Percentiles rank a stretch among this genome's conserved stretches.
phyloP scores from a whole-genome alignment of 139 green algal genomes.

The Micromonas pusilla region DNA sequence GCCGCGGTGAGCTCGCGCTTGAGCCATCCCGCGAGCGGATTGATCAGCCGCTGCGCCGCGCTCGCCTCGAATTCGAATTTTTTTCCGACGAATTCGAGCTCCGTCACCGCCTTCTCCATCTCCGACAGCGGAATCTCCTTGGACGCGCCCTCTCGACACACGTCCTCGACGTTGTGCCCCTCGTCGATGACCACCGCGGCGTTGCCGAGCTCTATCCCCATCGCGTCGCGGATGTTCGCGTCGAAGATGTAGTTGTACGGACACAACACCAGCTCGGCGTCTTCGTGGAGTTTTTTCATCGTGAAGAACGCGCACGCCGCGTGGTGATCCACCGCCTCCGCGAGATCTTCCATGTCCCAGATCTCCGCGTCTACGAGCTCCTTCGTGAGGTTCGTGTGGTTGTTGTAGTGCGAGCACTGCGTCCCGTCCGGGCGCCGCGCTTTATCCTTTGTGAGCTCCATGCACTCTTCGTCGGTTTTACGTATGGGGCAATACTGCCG shows the following conservation, averaged over 20 bases:
- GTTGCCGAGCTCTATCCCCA: constrained; percentile 61
- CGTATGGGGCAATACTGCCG: constrained; percentile 73
- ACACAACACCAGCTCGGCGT: constrained; percentile 87
- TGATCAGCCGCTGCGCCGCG: background rate
- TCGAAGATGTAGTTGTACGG: constrained; percentile 82
- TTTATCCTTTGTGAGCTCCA: background rate
- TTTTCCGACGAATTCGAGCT: background rate
- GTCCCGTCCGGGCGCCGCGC: background rate
- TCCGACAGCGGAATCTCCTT: background rate
- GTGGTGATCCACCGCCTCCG: constrained; percentile 37
- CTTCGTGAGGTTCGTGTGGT: background rate
- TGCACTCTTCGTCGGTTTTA: constrained; percentile 11
- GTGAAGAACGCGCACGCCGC: constrained; percentile 84
- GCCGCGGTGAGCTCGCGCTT: background rate
- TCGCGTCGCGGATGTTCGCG: constrained; percentile 52
- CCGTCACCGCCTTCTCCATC: background rate
- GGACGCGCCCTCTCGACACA: constrained; percentile 23
- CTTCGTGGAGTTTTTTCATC: constrained; percentile 48
- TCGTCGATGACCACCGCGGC: constrained; percentile 90
- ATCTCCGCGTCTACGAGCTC: background rate
- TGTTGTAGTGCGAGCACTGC: constrained; percentile 1
- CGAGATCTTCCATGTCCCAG: constrained; percentile 90
- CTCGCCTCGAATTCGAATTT: background rate
- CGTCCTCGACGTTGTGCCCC: constrained; percentile 61
- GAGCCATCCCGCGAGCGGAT: background rate